These are phyloP conservation scores for Rhododendron henanense DNA, from an alignment of 148 eudicot species.

Conservation along the genomic window DNA sequence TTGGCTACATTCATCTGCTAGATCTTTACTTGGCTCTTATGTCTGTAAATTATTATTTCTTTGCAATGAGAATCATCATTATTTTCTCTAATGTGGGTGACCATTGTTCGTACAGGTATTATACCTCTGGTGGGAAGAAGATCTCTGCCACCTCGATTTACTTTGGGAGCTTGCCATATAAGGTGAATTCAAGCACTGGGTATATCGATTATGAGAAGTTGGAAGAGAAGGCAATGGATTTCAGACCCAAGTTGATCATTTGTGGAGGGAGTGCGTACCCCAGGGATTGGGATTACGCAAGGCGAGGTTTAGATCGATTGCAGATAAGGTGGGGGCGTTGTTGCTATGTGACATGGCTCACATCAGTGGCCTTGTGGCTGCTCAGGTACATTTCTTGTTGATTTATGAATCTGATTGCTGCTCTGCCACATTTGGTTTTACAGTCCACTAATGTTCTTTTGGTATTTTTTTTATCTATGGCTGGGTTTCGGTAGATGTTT, in stretches of 20 bases:
- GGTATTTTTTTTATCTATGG: too few relatives aligned
- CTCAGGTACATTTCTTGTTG: slow-evolving; percentile 58
- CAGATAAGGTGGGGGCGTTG: slow-evolving; percentile 84
- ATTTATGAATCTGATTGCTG: background rate
- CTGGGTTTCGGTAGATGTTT: background rate
- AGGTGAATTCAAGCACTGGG: slow-evolving; percentile 71
- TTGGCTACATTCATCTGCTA: background rate
- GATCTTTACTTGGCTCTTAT: background rate
- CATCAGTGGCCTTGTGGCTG: slow-evolving; percentile 99
- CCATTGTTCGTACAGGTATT: slow-evolving; percentile 26
- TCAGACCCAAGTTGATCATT: slow-evolving; percentile 87
- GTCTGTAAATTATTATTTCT: background rate
- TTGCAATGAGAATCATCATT: background rate
- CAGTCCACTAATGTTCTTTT: background rate
- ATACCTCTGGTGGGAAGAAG: slow-evolving; percentile 83
- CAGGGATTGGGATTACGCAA: slow-evolving; percentile 92
- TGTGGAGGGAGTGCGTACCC: slow-evolving; percentile 98
- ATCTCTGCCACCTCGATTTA: slow-evolving; percentile 88
- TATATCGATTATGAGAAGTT: slow-evolving; percentile 83
- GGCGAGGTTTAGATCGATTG: slow-evolving; percentile 54
- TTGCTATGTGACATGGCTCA: slow-evolving; percentile 99
- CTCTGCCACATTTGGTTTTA: background rate
- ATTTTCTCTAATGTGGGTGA: background rate
- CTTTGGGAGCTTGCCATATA: slow-evolving; percentile 95
- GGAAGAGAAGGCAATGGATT: slow-evolving; percentile 92